Evolutionary conservation across 163 green algal genomes (phyloP).

Genomic region (Chloromonas sp.): DNA sequence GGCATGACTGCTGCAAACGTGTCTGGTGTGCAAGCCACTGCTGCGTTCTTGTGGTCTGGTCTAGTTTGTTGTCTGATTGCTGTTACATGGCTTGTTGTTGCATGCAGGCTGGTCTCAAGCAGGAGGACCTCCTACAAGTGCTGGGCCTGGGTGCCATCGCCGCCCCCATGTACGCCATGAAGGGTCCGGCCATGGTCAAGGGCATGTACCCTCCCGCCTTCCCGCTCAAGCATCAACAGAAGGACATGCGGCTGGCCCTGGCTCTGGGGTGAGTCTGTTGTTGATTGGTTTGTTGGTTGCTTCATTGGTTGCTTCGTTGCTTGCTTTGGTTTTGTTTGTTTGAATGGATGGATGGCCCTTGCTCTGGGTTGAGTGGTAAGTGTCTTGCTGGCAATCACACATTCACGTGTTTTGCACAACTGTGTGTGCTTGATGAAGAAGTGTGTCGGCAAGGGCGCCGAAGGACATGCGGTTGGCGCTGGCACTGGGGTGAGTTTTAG

Average conservation of each 20-base stretch:
- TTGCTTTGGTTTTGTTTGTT: background rate
- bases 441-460: background rate
- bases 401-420: background rate
- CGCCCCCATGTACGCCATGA: constrained; percentile 86
- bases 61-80: too few relatives aligned
- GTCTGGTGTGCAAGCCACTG: background rate
- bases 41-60: too few relatives aligned
- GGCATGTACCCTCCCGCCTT: constrained; percentile 80
- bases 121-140: constrained; percentile 69
- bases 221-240: constrained; percentile 96
- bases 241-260: constrained; percentile 85
- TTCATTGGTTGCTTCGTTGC: background rate
- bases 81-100: too few relatives aligned
- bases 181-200: constrained; percentile 26
- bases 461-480: too few relatives aligned
- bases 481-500: too few relatives aligned
- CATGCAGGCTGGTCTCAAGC: constrained; percentile 40
- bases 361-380: too few relatives aligned
- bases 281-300: background rate
- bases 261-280: constrained; percentile 47
- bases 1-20: background rate
- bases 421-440: background rate
- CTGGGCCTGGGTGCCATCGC: constrained; percentile 76
- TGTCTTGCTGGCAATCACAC: background rate
- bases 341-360: background rate